phyloP scores from a whole-genome alignment of 805 yeast species.

The Wickerhamiella siamensis region DNA sequence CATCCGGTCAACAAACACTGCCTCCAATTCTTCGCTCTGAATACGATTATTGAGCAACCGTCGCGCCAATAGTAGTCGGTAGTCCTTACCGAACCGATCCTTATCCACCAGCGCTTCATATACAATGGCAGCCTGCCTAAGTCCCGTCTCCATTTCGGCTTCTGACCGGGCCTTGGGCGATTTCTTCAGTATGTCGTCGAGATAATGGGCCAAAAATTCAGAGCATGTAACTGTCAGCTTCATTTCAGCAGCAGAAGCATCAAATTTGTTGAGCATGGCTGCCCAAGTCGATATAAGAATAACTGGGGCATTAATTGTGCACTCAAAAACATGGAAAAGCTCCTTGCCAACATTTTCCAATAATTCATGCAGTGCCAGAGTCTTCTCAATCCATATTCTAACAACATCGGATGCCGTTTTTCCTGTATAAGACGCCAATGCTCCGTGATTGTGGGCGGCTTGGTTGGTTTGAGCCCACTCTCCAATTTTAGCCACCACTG shows the following conservation, averaged over 20 bases:
- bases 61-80: constrained; percentile 76
- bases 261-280: not conserved
- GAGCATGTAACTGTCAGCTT: not conserved
- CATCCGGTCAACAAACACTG: constrained; percentile 38
- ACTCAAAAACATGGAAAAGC: not conserved
- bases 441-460: not conserved
- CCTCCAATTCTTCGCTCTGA: constrained; percentile 71
- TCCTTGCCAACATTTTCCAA: not conserved
- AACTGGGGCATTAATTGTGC: not conserved
- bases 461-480: not conserved
- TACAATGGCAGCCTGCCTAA: constrained; percentile 70
- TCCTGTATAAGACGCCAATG: not conserved
- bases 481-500: constrained; percentile 1
- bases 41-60: constrained; percentile 78
- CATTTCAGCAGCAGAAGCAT: not conserved
- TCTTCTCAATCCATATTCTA: not conserved
- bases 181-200: constrained; percentile 68
- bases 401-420: not conserved
- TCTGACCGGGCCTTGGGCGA: constrained; percentile 41
- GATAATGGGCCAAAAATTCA: constrained; percentile 30
- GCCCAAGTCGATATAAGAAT: not conserved
- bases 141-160: constrained; percentile 44
- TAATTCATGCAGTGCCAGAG: not conserved
- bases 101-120: constrained; percentile 83
- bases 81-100: constrained; percentile 84